Conservation (phyloP, 1,139 yeast species). For the Pichia sp. region DNA sequence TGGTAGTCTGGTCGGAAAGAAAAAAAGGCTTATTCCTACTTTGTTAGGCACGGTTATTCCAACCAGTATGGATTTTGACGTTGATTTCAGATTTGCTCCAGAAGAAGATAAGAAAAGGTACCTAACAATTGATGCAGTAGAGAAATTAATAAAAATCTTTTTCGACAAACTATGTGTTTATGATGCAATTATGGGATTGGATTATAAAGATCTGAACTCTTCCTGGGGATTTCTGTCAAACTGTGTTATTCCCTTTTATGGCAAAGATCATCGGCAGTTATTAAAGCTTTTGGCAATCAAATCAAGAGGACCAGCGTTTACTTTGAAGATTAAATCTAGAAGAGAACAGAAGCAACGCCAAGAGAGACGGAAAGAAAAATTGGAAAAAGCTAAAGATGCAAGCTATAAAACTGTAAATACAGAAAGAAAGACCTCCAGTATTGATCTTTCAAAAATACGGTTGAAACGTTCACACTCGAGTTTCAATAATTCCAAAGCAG, state of each 20-base stretch:
- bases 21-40: slow-evolving; percentile 31
- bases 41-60: slow-evolving; percentile 31
- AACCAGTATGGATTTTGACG: slow-evolving; percentile 23
- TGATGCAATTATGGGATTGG: slow-evolving; percentile 30
- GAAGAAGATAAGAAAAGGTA: slow-evolving; percentile 7
- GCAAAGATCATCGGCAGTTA: slow-evolving; percentile 24
- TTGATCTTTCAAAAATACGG: slow-evolving; percentile 21
- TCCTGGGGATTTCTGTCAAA: slow-evolving; percentile 26
- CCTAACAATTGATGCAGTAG: slow-evolving; percentile 8
- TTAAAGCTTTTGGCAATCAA: slow-evolving; percentile 27
- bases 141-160: slow-evolving; percentile 19
- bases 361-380: slow-evolving; percentile 8
- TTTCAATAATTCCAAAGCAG: slow-evolving; percentile 19
- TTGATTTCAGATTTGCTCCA: slow-evolving; percentile 23
- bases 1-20: slow-evolving; percentile 26
- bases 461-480: slow-evolving; percentile 27
- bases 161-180: slow-evolving; percentile 31
- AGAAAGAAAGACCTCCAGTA: slow-evolving; percentile 6
- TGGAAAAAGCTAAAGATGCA: background rate
- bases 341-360: slow-evolving; percentile 10
- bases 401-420: slow-evolving; percentile 3
- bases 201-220: slow-evolving; percentile 26
- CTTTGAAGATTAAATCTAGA: slow-evolving; percentile 10
- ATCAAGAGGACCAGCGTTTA: slow-evolving; percentile 29
- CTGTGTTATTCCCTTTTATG: slow-evolving; percentile 30